These are phyloP conservation scores for Escallonia herrerae DNA, from an alignment of 129 eudicot species.

Conservation along the genomic window DNA sequence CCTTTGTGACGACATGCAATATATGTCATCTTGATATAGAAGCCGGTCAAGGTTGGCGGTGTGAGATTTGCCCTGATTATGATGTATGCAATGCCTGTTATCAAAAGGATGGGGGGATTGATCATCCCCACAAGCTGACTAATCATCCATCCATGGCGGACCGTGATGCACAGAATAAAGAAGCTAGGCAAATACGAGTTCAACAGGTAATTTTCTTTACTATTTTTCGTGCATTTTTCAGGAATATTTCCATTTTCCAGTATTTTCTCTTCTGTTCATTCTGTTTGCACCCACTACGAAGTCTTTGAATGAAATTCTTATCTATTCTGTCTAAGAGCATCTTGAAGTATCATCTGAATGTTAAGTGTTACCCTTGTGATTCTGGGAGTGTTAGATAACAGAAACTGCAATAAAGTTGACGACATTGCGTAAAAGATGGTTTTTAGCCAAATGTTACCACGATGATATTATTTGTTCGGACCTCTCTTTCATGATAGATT, in stretches of 20 bases:
- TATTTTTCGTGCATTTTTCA: neutral
- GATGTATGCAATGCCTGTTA: slow-evolving; percentile 82
- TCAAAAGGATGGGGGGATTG: slow-evolving; percentile 58
- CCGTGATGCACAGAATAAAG: slow-evolving; percentile 83
- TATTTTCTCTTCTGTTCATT: neutral
- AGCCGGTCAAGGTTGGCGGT: slow-evolving; percentile 97
- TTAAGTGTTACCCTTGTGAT: too few relatives aligned
- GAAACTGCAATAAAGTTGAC: too few relatives aligned
- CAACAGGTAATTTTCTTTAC: slow-evolving; percentile 42
- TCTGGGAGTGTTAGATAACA: too few relatives aligned
- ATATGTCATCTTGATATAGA: slow-evolving; percentile 76
- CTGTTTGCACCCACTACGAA: neutral
- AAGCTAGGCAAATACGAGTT: slow-evolving; percentile 80
- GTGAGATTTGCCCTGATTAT: slow-evolving; percentile 86
- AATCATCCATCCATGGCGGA: slow-evolving; percentile 72
- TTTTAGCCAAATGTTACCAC: too few relatives aligned
- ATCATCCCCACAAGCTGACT: slow-evolving; percentile 90
- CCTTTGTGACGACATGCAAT: slow-evolving; percentile 74
- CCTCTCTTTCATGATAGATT: too few relatives aligned
- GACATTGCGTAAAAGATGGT: too few relatives aligned
- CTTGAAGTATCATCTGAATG: too few relatives aligned
- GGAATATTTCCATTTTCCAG: too few relatives aligned
- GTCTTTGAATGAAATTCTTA: too few relatives aligned
- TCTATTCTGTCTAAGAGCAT: too few relatives aligned
- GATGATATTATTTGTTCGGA: too few relatives aligned